Conservation (phyloP, 331 rosid species). For the Quercus phellos region DNA sequence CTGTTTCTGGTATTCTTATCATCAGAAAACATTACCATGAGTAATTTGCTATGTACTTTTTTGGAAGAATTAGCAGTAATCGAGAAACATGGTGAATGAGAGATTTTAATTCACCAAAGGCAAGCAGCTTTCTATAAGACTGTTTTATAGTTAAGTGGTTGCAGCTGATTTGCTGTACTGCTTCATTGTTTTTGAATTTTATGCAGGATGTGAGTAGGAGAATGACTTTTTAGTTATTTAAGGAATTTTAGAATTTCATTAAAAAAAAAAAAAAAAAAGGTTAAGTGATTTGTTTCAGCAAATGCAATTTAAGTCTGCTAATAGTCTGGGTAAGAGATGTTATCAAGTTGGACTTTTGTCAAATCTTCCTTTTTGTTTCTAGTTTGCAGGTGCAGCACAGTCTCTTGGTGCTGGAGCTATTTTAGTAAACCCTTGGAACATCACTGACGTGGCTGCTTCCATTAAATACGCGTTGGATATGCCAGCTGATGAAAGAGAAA, state of each 20-base stretch:
- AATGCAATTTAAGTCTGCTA: not conserved
- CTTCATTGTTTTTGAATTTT: not conserved
- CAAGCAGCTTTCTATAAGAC: too few species aligned
- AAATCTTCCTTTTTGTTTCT: slow-evolving; percentile 24
- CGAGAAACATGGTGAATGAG: not conserved
- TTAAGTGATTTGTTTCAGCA: not conserved
- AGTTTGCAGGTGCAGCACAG: slow-evolving; percentile 99
- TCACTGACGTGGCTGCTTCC: slow-evolving; percentile 88
- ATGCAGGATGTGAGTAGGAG: not conserved
- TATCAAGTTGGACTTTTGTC: not conserved
- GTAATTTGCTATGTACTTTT: not conserved
- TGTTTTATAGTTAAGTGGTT: not conserved
- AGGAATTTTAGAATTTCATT: not conserved
- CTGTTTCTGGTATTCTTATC: not conserved
- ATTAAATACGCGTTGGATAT: slow-evolving; percentile 87
- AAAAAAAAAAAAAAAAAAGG: not conserved
- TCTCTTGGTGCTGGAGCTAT: slow-evolving; percentile 97
- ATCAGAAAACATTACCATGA: not conserved
- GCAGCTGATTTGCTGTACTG: not conserved
- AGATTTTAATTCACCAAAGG: not conserved
- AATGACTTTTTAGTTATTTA: not conserved
- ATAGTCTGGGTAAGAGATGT: not conserved
- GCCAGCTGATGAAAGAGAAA: slow-evolving; percentile 93
- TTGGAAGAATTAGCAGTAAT: not conserved
- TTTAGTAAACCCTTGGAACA: slow-evolving; percentile 94